These are phyloP conservation scores for Hanseniaspora nectarophila DNA, from an alignment of 805 yeast species.

Conservation along the genomic window DNA sequence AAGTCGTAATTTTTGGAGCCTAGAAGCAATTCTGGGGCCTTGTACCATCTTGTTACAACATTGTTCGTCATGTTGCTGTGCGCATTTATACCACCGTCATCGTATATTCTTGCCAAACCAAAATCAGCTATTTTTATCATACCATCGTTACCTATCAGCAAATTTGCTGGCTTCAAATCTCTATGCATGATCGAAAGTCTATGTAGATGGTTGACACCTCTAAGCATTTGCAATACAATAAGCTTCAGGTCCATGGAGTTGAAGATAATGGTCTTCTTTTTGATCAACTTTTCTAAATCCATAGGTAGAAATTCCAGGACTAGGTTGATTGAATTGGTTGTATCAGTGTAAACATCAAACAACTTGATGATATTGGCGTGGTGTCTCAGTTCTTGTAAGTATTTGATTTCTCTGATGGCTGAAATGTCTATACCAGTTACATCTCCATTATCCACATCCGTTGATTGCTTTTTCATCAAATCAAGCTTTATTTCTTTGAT, in stretches of 20 bases:
- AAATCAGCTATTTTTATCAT: conserved; percentile 91
- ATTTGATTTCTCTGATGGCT: conserved; percentile 86
- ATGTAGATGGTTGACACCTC: conserved; percentile 95
- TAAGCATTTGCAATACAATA: conserved; percentile 85
- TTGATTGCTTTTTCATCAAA: conserved; percentile 8
- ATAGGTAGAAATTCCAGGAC: conserved; percentile 90
- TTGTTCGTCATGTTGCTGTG: conserved; percentile 58
- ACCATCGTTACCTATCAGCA: conserved; percentile 77
- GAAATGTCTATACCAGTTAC: conserved; percentile 80
- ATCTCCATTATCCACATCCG: conserved; percentile 2
- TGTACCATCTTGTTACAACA: conserved; percentile 95
- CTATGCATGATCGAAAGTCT: conserved; percentile 82
- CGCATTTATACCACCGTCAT: conserved; percentile 22
- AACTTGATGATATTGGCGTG: conserved; percentile 77
- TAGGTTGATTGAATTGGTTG: conserved; percentile 50
- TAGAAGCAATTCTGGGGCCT: conserved; percentile 86
- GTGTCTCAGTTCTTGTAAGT: conserved; percentile 58
- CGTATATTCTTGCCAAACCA: conserved; percentile 81
- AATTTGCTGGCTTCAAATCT: conserved; percentile 85
- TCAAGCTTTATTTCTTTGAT: conserved; percentile 83
- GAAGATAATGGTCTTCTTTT: conserved; percentile 64
- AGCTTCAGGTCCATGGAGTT: conserved; percentile 79
- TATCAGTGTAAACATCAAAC: conserved; percentile 65
- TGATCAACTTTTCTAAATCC: conserved; percentile 80
- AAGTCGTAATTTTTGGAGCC: conserved; percentile 83